A percentile compares a stretch with the other conserved stretches of the same genome.
phyloP scores from a whole-genome alignment of 2,329 filamentous ascomycete species.

The Arachnopeziza araneosa region DNA sequence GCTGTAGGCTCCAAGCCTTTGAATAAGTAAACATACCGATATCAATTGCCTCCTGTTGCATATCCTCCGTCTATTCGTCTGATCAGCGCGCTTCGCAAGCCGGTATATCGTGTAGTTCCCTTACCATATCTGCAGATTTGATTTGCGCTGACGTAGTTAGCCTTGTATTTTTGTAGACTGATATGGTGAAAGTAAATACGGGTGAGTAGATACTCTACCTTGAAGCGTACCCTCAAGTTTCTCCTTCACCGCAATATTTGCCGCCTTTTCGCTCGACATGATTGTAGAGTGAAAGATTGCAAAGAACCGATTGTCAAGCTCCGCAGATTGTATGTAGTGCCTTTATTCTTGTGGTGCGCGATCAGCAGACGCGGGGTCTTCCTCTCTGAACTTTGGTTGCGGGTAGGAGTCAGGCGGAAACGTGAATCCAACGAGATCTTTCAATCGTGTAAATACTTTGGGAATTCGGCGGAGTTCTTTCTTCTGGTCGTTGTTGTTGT shows the following conservation, averaged over 20 bases:
- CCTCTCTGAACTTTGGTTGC: not conserved
- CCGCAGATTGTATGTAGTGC: not conserved
- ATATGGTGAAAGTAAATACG: conserved; percentile 6
- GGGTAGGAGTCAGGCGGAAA: not conserved
- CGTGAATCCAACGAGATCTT: not conserved
- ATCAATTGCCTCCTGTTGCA: conserved; percentile 94
- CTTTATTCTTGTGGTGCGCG: not conserved
- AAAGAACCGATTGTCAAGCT: not conserved
- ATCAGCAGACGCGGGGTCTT: not conserved
- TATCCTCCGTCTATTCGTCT: conserved; percentile 74
- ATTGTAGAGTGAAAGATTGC: not conserved
- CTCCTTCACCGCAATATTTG: conserved; percentile 14
- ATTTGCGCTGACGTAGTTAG: conserved; percentile 66
- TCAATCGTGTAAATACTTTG: not conserved
- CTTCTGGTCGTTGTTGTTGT: not conserved
- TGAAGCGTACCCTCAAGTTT: conserved; percentile 29
- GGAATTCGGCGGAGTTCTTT: not conserved
- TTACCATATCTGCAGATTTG: conserved; percentile 96
- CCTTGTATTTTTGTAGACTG: conserved; percentile 1
- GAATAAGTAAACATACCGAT: conserved; percentile 62
- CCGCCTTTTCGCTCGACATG: conserved; percentile 26
- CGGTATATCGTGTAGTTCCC: conserved; percentile 15
- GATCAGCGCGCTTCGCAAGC: not conserved
- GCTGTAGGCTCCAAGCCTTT: conserved; percentile 38
- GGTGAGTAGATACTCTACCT: conserved; percentile 17